Evolutionary conservation across 1,139 yeast species (phyloP).

Genomic region (Blastobotrys elegans): DNA sequence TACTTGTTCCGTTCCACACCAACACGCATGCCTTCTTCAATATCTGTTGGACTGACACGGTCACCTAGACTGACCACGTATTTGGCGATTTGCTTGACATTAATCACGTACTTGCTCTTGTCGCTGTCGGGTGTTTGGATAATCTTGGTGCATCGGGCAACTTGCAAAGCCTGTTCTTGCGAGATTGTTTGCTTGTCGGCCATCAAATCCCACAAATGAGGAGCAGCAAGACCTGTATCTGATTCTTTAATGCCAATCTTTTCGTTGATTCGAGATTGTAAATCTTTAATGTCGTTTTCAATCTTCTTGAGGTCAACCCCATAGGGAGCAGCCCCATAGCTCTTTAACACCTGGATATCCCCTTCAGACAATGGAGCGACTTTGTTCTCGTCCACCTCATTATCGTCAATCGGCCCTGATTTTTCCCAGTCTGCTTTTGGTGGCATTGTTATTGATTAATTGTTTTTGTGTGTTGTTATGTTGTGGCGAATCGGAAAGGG

Average conservation of each 20-base stretch:
- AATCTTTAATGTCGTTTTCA: slow-evolving; percentile 77
- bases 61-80: slow-evolving; percentile 96
- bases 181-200: slow-evolving; percentile 93
- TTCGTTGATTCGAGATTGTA: slow-evolving; percentile 85
- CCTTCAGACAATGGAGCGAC: slow-evolving; percentile 89
- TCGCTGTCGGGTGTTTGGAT: slow-evolving; percentile 65
- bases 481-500: background rate
- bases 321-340: slow-evolving; percentile 95
- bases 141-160: slow-evolving; percentile 96
- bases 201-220: slow-evolving; percentile 94
- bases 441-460: slow-evolving; percentile 47
- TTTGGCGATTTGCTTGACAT: slow-evolving; percentile 96
- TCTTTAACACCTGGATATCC: slow-evolving; percentile 92
- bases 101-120: slow-evolving; percentile 88
- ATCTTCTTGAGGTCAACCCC: slow-evolving; percentile 72
- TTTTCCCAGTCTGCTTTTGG: slow-evolving; percentile 97
- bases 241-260: slow-evolving; percentile 91
- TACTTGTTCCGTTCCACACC: slow-evolving; percentile 98
- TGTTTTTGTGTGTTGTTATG: background rate
- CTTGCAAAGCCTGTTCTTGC: slow-evolving; percentile 94
- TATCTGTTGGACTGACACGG: slow-evolving; percentile 95
- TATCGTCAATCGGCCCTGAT: slow-evolving; percentile 80
- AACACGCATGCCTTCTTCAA: slow-evolving; percentile 98
- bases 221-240: slow-evolving; percentile 93
- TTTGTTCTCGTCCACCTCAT: slow-evolving; percentile 54